Conservation (phyloP, 257 asterid species). For the Cinchona pubescens region DNA sequence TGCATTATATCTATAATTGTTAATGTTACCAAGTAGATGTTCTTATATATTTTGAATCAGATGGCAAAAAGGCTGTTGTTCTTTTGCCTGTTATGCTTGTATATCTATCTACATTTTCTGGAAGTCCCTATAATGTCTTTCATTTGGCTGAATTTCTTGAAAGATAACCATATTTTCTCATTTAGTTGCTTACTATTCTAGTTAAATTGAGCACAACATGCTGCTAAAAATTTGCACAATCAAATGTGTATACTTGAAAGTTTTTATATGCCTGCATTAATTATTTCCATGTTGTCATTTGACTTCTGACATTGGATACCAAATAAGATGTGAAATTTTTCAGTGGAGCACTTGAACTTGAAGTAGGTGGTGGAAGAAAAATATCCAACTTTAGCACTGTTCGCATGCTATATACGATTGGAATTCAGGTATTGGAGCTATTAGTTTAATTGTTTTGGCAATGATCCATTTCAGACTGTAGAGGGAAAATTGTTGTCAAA, state of each 20-base stretch:
- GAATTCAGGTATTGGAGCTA: slow-evolving; percentile 63
- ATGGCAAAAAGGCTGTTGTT: not conserved
- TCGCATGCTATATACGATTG: slow-evolving; percentile 80
- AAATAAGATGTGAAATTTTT: no score
- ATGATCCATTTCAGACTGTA: not conserved
- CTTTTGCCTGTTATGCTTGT: not conserved
- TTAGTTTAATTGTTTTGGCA: not conserved
- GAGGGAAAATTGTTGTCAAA: not conserved
- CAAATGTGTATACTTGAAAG: not conserved
- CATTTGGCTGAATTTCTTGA: not conserved
- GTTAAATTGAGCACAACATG: not conserved
- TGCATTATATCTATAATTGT: not conserved
- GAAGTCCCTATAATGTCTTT: not conserved
- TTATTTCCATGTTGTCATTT: not conserved
- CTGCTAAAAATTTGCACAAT: not conserved
- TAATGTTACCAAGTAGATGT: not conserved
- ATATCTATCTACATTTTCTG: not conserved
- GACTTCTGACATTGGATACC: slow-evolving; percentile 21
- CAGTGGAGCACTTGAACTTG: slow-evolving; percentile 76
- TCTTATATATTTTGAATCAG: not conserved
- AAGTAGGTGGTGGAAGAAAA: slow-evolving; percentile 97
- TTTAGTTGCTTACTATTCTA: not conserved
- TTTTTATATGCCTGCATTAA: not conserved
- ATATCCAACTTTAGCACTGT: slow-evolving; percentile 76
- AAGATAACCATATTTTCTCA: not conserved